Conservation (phyloP, 805 yeast species). For the Nakazawaea molendinolei region DNA sequence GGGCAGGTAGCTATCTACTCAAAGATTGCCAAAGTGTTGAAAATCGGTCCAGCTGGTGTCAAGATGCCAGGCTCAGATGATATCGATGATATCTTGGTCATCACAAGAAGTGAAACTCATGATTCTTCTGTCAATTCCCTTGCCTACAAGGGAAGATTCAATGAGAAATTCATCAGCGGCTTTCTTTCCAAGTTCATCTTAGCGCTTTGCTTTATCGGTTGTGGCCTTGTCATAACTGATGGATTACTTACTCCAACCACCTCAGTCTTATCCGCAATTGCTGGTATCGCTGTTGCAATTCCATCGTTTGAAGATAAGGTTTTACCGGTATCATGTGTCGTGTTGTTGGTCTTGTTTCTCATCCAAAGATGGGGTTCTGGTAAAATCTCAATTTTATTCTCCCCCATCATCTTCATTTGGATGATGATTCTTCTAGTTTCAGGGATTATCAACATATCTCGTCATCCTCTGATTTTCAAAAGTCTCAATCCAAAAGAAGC, state of each 20-base stretch:
- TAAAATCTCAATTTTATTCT: conserved; percentile 39
- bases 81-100: conserved; percentile 24
- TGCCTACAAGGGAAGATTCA: conserved; percentile 19
- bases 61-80: conserved; percentile 31
- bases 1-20: conserved; percentile 62
- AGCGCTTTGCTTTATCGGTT: conserved; percentile 42
- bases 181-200: conserved; percentile 28
- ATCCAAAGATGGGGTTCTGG: conserved; percentile 46
- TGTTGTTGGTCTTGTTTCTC: conserved; percentile 37
- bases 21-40: conserved; percentile 42
- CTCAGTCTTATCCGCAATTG: conserved; percentile 50
- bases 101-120: conserved; percentile 35
- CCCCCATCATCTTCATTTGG: conserved; percentile 52
- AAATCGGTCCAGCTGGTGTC: conserved; percentile 40
- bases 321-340: conserved; percentile 42
- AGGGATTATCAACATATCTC: conserved; percentile 40
- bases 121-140: conserved; percentile 18
- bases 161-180: conserved; percentile 21
- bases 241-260: conserved; percentile 61
- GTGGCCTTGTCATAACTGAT: conserved; percentile 51
- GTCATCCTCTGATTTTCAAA: conserved; percentile 36
- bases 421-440: conserved; percentile 33
- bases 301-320: conserved; percentile 35
- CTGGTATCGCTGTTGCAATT: conserved; percentile 47
- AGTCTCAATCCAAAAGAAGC: conserved; percentile 49